A percentile compares a stretch with the other conserved stretches of the same genome.
Conservation (phyloP, 2,329 filamentous ascomycete genomes). For the Fusarium tanahbumbuense region DNA sequence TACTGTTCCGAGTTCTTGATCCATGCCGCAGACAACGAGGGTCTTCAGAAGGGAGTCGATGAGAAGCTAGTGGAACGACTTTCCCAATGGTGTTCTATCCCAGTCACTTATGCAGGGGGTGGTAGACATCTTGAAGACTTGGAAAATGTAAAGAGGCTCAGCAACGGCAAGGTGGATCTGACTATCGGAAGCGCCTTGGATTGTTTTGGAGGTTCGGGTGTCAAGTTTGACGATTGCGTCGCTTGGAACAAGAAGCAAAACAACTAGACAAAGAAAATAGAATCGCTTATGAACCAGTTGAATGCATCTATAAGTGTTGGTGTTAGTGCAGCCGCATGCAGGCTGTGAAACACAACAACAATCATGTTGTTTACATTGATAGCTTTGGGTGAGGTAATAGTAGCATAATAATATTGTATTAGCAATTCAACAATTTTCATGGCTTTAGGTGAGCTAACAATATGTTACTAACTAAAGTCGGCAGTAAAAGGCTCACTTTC, state of each 20-base stretch:
- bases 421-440: neutral
- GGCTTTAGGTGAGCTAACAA: neutral
- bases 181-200: conserved; percentile 97
- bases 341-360: neutral
- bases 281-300: conserved; percentile 3
- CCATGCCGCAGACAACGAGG: conserved; percentile 96
- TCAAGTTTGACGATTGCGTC: conserved; percentile 90
- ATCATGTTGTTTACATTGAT: neutral
- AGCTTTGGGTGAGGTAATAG: neutral
- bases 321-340: neutral
- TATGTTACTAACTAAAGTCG: neutral
- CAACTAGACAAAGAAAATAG: conserved; percentile 21
- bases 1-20: conserved; percentile 98
- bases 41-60: conserved; percentile 90
- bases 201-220: conserved; percentile 90
- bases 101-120: conserved; percentile 97
- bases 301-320: neutral
- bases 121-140: conserved; percentile 85
- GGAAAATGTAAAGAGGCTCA: conserved; percentile 82
- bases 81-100: conserved; percentile 87
- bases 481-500: neutral
- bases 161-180: conserved; percentile 84
- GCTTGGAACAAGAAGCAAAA: conserved; percentile 77
- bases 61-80: conserved; percentile 82
- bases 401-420: neutral